Evolutionary conservation across 2,329 filamentous ascomycete species (phyloP), one percentile per base, ranked within the genome.

Genomic region (Neonectria ditissima): DNA sequence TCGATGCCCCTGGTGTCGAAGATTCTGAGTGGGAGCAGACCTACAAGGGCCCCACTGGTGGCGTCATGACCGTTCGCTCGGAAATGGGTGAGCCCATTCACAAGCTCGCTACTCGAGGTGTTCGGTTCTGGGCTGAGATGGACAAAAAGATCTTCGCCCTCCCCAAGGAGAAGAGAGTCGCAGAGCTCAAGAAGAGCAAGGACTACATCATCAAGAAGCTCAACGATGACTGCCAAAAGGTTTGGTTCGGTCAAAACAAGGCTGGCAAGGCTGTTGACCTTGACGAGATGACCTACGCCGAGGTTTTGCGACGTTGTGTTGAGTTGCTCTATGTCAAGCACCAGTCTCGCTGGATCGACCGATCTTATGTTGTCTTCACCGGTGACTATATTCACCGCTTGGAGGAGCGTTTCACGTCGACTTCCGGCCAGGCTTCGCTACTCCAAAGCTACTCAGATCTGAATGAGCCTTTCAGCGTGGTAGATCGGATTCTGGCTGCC

Each of bases 81-180:
- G 96, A 99, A 82, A 99, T 99, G 97, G 97, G 96, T 48, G 96
- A 99, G 84, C 97, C 96, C 6, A 99, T 99, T 66, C 96, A 99
- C 85, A 99, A 99, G 84, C 88, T 99, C 63, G 97, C 96, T 16
- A 99, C 96, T 52, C 92, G 97, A 63, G 96, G 96, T 87, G 94
- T 99, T 51, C 85, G 89, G 58, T 97, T 99, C 85, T 99, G 96
- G 96, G 91, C 94, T 53, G 97, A 99, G 82, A 97, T 99, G 94
- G 96, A 99, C 76, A 89, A 97, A 80, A 97, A 97, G 82, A 98
- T 99, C 75, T 99, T 99, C 84, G 92, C 89, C 76, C 84, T 99
- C 52, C 94, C 97, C 80, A 97, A 97, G 84, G 93, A 95, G 76
- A 97, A 97, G 85, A 91, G 94, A 44, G 84, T 97, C 22, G 86